A percentile compares a stretch with the other conserved stretches of the same genome.
Conservation (phyloP, 225 moss, liverwort and hornwort species). For the Pseudoscleropodium purum region DNA sequence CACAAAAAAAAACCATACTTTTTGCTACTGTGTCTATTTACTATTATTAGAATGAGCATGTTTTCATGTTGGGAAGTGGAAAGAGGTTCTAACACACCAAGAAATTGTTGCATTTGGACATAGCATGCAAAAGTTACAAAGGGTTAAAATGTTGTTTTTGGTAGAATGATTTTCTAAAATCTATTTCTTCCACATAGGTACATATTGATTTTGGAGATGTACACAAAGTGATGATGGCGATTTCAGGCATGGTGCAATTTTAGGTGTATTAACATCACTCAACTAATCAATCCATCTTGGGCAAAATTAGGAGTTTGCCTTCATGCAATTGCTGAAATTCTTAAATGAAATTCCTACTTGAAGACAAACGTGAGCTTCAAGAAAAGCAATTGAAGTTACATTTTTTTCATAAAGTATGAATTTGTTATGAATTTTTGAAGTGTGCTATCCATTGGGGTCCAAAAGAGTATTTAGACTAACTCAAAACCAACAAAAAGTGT, state of each 20-base stretch:
- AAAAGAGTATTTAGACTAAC: too few species aligned
- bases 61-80: neutral
- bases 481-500: too few species aligned
- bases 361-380: too few species aligned
- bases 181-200: neutral
- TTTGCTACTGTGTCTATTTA: too few species aligned
- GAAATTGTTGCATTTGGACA: neutral
- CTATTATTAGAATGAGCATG: neutral
- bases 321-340: neutral
- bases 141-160: too few species aligned
- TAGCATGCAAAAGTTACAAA: neutral
- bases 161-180: neutral
- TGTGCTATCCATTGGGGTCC: accelerated
- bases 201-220: neutral
- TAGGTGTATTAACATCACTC: neutral
- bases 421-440: neutral
- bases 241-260: neutral
- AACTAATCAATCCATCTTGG: accelerated
- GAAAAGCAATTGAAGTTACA: neutral
- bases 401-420: neutral
- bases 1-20: neutral
- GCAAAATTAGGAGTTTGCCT: neutral
- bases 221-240: neutral
- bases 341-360: too few species aligned
- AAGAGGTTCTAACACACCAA: neutral